These are phyloP conservation scores for Phoenix roebelenii DNA, from an alignment of 176 grass and related monocot genomes.

Conservation along the genomic window DNA sequence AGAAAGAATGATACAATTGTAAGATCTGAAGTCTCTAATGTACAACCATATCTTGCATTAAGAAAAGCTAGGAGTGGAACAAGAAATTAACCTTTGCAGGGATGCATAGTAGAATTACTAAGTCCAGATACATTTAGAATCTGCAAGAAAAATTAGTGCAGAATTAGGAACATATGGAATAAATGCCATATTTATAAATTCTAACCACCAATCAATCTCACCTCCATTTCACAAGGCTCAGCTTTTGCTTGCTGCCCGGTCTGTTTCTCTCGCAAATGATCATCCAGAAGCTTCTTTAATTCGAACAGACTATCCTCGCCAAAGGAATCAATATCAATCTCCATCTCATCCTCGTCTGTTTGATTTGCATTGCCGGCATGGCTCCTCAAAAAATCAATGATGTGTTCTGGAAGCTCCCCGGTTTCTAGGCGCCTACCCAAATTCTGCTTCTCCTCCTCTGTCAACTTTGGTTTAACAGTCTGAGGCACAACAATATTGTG, in stretches of 20 bases:
- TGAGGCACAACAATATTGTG: conserved; percentile 27
- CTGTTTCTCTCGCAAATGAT: conserved; percentile 42
- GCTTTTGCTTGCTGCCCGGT: conserved; percentile 25
- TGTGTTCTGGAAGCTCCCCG: conserved; percentile 44
- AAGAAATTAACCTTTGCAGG: conserved; percentile 55
- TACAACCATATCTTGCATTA: conserved; percentile 12
- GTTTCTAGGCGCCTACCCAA: conserved; percentile 42
- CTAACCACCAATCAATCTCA: neutral
- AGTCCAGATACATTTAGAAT: conserved; percentile 63
- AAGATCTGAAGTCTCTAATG: conserved; percentile 1
- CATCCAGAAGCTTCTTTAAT: conserved; percentile 65
- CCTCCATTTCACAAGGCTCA: conserved; percentile 62
- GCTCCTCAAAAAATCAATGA: conserved; percentile 56
- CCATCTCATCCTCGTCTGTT: conserved; percentile 55
- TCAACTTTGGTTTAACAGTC: conserved; percentile 43
- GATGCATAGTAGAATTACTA: conserved; percentile 61
- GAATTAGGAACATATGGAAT: neutral
- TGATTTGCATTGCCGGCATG: conserved; percentile 35
- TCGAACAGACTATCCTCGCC: conserved; percentile 54
- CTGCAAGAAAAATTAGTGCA: conserved; percentile 17
- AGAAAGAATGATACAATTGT: neutral
- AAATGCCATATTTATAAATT: too few relatives aligned
- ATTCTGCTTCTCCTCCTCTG: conserved; percentile 43
- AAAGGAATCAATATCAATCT: conserved; percentile 77
- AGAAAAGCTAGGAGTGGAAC: neutral